These are phyloP conservation scores for Betula pendula DNA, from an alignment of 306 rosid species.

Conservation along the genomic window DNA sequence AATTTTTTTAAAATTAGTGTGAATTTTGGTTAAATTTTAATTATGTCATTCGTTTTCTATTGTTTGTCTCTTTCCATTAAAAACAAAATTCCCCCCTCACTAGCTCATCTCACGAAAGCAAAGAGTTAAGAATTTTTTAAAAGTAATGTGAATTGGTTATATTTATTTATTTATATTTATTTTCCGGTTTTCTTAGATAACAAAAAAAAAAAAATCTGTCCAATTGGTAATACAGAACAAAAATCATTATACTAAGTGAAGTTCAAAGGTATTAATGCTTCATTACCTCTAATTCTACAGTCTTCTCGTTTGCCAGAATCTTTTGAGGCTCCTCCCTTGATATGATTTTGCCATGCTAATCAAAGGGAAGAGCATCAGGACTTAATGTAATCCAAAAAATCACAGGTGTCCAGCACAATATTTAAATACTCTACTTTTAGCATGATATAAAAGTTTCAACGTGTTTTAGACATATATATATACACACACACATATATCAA, in stretches of 20 bases:
- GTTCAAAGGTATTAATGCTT: constrained; percentile 16
- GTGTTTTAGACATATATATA: not conserved
- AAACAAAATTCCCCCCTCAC: not conserved
- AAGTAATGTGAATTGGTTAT: no score
- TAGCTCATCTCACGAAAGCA: not conserved
- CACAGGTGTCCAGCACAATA: no score
- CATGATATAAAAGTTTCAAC: constrained; percentile 1
- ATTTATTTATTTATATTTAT: no score
- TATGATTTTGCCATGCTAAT: constrained; percentile 84
- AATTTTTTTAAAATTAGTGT: not conserved
- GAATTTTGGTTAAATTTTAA: not conserved
- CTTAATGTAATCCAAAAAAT: constrained; percentile 16
- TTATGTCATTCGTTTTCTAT: not conserved
- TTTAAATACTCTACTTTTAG: not conserved
- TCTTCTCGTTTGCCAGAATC: constrained; percentile 66
- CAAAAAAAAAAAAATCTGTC: not conserved
- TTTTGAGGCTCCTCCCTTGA: constrained; percentile 81
- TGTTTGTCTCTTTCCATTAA: not conserved
- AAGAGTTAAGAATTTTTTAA: not conserved
- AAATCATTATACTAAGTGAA: not conserved
- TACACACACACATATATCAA: not conserved
- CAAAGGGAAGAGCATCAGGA: constrained; percentile 35
- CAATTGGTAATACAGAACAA: constrained; percentile 1
- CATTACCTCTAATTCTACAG: constrained; percentile 73
- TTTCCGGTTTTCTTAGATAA: not conserved